Evolutionary conservation across 1,139 yeast species (phyloP).

Genomic region (Pichia inconspicua): DNA sequence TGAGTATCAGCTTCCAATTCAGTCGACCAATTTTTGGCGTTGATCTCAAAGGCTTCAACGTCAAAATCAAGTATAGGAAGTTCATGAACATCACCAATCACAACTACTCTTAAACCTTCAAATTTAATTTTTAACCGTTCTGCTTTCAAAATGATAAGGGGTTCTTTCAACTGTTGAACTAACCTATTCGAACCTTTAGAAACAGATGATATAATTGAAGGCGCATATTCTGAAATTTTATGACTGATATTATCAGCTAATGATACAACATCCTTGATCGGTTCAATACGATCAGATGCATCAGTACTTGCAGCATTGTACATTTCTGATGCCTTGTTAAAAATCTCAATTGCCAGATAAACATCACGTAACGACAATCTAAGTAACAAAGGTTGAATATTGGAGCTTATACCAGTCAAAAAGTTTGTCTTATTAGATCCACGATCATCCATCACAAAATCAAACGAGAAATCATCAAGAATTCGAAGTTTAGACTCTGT

Average conservation of each 20-base stretch:
- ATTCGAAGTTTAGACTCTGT: slow-evolving; percentile 58
- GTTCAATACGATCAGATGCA: slow-evolving; percentile 1
- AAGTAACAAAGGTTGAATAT: slow-evolving; percentile 73
- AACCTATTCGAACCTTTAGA: slow-evolving; percentile 33
- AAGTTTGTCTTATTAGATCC: slow-evolving; percentile 52
- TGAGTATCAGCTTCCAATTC: slow-evolving; percentile 68
- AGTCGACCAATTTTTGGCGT: slow-evolving; percentile 85
- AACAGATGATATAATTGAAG: slow-evolving; percentile 43
- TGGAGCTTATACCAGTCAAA: slow-evolving; percentile 57
- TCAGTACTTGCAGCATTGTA: slow-evolving; percentile 28
- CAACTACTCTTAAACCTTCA: slow-evolving; percentile 78
- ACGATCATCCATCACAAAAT: slow-evolving; percentile 65
- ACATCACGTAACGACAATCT: slow-evolving; percentile 85
- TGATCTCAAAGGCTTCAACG: slow-evolving; percentile 62
- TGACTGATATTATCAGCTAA: slow-evolving; percentile 53
- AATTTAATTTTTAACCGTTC: slow-evolving; percentile 66
- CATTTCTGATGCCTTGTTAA: slow-evolving; percentile 62
- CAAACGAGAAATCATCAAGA: slow-evolving; percentile 81
- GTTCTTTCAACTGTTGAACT: slow-evolving; percentile 12
- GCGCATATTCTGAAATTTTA: slow-evolving; percentile 56
- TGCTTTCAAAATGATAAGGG: slow-evolving; percentile 47
- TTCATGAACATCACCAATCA: slow-evolving; percentile 92
- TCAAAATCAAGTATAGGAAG: slow-evolving; percentile 82
- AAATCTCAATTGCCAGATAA: slow-evolving; percentile 63
- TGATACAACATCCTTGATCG: slow-evolving; percentile 1